These are phyloP conservation scores for Rosa chinensis DNA, from an alignment of 306 rosid genomes.

Conservation along the genomic window DNA sequence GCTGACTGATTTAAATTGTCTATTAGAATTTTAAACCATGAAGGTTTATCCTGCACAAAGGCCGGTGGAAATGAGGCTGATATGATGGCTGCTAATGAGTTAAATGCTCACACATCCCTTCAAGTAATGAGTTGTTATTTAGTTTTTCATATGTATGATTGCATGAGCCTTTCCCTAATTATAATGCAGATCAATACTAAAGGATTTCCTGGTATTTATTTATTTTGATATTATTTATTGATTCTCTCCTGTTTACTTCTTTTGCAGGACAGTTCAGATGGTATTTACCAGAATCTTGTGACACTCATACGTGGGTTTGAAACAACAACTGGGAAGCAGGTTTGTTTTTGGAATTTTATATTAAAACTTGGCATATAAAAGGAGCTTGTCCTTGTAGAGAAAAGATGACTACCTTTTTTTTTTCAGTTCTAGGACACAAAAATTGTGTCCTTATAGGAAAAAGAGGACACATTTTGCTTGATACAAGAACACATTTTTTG, in stretches of 20 bases:
- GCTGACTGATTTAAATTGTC: constrained; percentile 7
- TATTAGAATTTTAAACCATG: constrained; percentile 8
- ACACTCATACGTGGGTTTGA: constrained; percentile 90
- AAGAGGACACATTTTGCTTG: too few relatives aligned
- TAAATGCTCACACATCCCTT: constrained; percentile 73
- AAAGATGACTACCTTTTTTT: too few relatives aligned
- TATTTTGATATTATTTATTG: too few relatives aligned
- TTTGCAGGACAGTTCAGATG: constrained; percentile 62
- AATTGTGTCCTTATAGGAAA: too few relatives aligned
- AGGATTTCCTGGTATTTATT: too few relatives aligned
- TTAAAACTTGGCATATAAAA: too few relatives aligned
- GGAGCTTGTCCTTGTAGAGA: too few relatives aligned
- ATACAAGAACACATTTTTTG: too few relatives aligned
- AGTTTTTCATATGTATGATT: constrained; percentile 12
- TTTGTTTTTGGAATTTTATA: constrained; percentile 31
- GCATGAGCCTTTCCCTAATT: not conserved
- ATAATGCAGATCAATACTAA: constrained; percentile 12
- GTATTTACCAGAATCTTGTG: constrained; percentile 55
- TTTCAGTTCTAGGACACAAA: too few relatives aligned
- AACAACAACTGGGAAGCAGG: constrained; percentile 93
- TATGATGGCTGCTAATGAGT: constrained; percentile 95
- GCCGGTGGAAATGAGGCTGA: constrained; percentile 85
- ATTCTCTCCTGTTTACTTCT: constrained; percentile 4
- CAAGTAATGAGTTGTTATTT: constrained; percentile 57
- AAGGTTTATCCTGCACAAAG: constrained; percentile 92